phyloP scores from a whole-genome alignment of 331 rosid genomes.

The Erythrophleum ivorense region DNA sequence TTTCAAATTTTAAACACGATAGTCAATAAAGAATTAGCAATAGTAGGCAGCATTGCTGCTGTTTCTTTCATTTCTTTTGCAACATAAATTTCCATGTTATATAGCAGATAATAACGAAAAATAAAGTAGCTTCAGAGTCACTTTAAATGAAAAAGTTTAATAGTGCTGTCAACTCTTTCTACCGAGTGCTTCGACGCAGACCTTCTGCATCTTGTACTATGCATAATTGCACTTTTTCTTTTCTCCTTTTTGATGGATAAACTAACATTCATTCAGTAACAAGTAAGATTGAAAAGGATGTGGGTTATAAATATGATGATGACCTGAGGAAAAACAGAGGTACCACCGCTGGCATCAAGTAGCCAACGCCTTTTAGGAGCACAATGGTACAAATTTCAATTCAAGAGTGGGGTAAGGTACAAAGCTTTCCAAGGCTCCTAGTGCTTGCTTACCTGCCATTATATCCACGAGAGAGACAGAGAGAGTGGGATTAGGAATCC shows the following conservation, averaged over 20 bases:
- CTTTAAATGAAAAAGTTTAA: background rate
- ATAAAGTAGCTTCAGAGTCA: conserved; percentile 6
- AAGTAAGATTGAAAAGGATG: conserved; percentile 41
- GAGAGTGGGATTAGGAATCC: conserved; percentile 46
- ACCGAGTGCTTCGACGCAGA: conserved; percentile 14
- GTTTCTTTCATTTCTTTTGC: conserved; percentile 2
- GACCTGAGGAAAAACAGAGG: conserved; percentile 23
- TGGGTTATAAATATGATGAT: conserved; percentile 8
- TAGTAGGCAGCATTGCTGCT: background rate
- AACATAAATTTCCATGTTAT: conserved; percentile 9
- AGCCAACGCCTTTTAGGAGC: conserved; percentile 38
- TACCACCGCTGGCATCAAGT: conserved; percentile 23
- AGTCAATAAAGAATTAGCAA: background rate
- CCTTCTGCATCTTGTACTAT: conserved; percentile 1
- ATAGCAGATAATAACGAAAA: background rate
- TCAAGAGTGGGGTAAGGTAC: conserved; percentile 54
- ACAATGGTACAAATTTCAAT: conserved; percentile 36
- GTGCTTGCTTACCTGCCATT: conserved; percentile 44
- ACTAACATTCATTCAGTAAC: conserved; percentile 14
- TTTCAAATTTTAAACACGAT: background rate
- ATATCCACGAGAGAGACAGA: conserved; percentile 33
- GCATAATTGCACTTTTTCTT: conserved; percentile 16
- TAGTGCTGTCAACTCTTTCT: background rate
- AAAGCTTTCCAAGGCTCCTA: conserved; percentile 31
- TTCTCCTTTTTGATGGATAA: conserved; percentile 24